Evolutionary conservation across 805 yeast genomes (phyloP).

Genomic region (Torulaspora gathmanii): DNA sequence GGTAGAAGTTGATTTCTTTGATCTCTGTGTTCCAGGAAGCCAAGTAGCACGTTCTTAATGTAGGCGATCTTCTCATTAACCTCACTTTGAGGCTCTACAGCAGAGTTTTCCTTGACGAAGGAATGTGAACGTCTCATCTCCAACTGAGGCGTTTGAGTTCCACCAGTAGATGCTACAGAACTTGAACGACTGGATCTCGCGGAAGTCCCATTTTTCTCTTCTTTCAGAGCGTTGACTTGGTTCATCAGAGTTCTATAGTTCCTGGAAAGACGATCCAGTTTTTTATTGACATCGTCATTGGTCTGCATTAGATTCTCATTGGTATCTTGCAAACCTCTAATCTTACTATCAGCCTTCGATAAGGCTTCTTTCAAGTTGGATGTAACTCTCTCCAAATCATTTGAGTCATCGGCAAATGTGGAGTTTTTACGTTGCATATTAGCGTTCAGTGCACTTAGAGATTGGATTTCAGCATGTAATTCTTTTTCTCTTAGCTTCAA

Average conservation of each 20-base stretch:
- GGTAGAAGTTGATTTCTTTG: constrained; percentile 83
- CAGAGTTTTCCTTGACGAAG: constrained; percentile 7
- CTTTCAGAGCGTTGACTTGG: constrained; percentile 49
- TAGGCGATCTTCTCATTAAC: constrained; percentile 58
- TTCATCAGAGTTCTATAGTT: constrained; percentile 61
- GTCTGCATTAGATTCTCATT: constrained; percentile 52
- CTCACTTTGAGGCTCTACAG: constrained; percentile 21
- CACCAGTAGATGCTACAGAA: constrained; percentile 33
- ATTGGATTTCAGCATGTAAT: constrained; percentile 31
- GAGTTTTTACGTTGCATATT: constrained; percentile 28
- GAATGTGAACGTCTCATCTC: constrained; percentile 23
- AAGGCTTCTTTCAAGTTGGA: constrained; percentile 51
- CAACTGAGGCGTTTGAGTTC: constrained; percentile 8
- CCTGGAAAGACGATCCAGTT: constrained; percentile 63
- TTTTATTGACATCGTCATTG: constrained; percentile 64
- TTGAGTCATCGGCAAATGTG: constrained; percentile 29
- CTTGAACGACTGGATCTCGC: constrained; percentile 37
- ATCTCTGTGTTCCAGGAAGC: constrained; percentile 88
- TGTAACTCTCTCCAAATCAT: constrained; percentile 31
- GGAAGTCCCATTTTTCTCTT: constrained; percentile 23
- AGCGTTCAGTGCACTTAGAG: constrained; percentile 30
- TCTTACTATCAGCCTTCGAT: constrained; percentile 45
- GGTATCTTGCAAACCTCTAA: constrained; percentile 51
- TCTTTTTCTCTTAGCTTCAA: constrained; percentile 38
- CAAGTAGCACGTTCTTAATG: constrained; percentile 82